These are phyloP conservation scores for Lentinula boryana DNA, from an alignment of 768 basidiomycete genomes.

Conservation along the genomic window DNA sequence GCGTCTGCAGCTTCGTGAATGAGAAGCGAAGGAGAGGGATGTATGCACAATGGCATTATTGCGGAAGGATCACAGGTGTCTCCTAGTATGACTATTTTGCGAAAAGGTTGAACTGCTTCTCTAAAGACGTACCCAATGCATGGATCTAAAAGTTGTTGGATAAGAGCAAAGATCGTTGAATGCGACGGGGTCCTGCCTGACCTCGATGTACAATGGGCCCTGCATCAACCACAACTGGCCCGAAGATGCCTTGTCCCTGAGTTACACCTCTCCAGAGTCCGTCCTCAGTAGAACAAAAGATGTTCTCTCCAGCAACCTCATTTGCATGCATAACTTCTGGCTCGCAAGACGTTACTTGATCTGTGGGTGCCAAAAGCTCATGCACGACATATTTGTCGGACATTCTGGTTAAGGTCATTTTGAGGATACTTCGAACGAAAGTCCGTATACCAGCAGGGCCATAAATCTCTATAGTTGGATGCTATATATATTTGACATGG, in stretches of 20 bases:
- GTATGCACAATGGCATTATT: conserved; percentile 49
- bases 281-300: conserved; percentile 40
- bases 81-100: conserved; percentile 72
- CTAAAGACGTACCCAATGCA: conserved; percentile 76
- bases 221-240: conserved; percentile 57
- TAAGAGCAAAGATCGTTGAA: background rate
- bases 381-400: conserved; percentile 68
- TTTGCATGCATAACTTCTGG: conserved; percentile 49
- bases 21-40: conserved; percentile 54
- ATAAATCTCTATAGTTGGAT: conserved; percentile 65
- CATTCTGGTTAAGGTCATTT: conserved; percentile 58
- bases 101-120: conserved; percentile 41
- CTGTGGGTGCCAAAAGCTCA: conserved; percentile 60
- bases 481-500: background rate
- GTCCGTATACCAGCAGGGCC: conserved; percentile 74
- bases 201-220: conserved; percentile 76
- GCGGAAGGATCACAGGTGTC: conserved; percentile 65
- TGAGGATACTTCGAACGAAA: conserved; percentile 67
- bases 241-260: conserved; percentile 27
- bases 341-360: conserved; percentile 47
- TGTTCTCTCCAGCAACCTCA: conserved; percentile 59
- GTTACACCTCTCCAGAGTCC: conserved; percentile 65
- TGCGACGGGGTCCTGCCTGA: conserved; percentile 21
- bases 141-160: conserved; percentile 41
- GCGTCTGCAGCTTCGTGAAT: conserved; percentile 87